Evolutionary conservation across 2,329 filamentous ascomycete species (phyloP).

Genomic region (Botrytis sinoallii): DNA sequence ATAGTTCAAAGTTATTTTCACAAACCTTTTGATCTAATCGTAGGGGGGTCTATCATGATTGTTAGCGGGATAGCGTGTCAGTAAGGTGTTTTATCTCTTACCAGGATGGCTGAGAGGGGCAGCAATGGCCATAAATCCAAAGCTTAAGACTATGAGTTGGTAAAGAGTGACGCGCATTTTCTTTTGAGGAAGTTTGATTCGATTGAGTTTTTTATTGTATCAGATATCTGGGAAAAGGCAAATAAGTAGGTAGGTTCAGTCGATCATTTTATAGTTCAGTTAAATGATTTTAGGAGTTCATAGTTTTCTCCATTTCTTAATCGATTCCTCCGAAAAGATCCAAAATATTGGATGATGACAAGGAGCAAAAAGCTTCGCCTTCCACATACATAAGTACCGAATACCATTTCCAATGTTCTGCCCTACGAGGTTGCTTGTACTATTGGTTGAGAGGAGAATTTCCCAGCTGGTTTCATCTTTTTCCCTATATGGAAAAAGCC

Average conservation of each 20-base stretch:
- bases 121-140: slow-evolving; percentile 8
- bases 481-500: not conserved
- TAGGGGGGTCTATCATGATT: not conserved
- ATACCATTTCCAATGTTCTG: not conserved
- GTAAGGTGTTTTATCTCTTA: not conserved
- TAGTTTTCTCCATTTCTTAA: not conserved
- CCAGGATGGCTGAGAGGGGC: not conserved
- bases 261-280: slow-evolving; percentile 1
- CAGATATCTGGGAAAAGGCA: not conserved
- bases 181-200: not conserved
- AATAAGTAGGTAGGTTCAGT: not conserved
- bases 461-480: not conserved
- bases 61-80: not conserved
- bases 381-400: slow-evolving; percentile 13
- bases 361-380: slow-evolving; percentile 3
- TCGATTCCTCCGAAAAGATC: not conserved
- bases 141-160: not conserved
- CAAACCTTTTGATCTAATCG: not conserved
- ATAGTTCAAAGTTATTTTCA: not conserved
- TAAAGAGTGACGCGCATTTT: not conserved
- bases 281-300: not conserved
- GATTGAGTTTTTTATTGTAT: not conserved
- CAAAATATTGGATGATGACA: slow-evolving; percentile 3
- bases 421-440: not conserved
- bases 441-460: not conserved